Base-by-base conservation (phyloP, 2,329 filamentous ascomycete genomes). In the Thyridium curvatum region DNA sequence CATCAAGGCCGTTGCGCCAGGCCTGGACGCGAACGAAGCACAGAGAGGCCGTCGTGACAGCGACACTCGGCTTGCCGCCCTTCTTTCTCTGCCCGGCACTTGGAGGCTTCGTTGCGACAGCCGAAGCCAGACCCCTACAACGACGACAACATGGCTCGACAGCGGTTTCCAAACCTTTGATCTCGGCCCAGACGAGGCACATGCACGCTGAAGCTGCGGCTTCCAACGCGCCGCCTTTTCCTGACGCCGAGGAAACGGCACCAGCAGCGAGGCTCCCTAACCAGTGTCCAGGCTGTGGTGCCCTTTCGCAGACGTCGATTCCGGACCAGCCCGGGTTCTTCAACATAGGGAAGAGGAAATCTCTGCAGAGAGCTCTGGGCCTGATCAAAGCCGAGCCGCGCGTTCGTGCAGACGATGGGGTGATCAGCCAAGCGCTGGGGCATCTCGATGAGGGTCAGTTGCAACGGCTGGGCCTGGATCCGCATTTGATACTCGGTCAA, bases 281-380 rank as follows among this genome's bases (percentile, higher is more conserved):
- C 10, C 75, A 73, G 46, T 85, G 81, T 49, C 68, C 69, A 12
- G 81, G 81, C 29, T 85, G 81, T 52, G 81, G 81, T 33, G 79
- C 80, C 12, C 68, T 82, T 48, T 68, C 77, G 34, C 81, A 85
- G 54, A 77, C 69, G 1, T 54, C 55, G 0, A 57, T 72, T 14
- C 56, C 71, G 1, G 56, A 69, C 18, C 61, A 72, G 42, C 63
- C 81, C 6, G 84, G 81, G 4, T 82, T 74, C 55, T 84, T 71
- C 52, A 65, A 74, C 41, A 40, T 72, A 18, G 56, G 54, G 10
- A 26, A 26, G 29, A 71, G 74, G 45, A 77, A 66, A 48, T 63
- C 68, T 2, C 69, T 81, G 4, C 65, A 56, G 46, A 62, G 59
- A 28, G 82, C 72, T 52, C 46, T 76, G 9, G 58, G 58, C 3